These are phyloP conservation scores for Inonotus obliquus DNA, from an alignment of 1,284 basidiomycete species.

Conservation along the genomic window DNA sequence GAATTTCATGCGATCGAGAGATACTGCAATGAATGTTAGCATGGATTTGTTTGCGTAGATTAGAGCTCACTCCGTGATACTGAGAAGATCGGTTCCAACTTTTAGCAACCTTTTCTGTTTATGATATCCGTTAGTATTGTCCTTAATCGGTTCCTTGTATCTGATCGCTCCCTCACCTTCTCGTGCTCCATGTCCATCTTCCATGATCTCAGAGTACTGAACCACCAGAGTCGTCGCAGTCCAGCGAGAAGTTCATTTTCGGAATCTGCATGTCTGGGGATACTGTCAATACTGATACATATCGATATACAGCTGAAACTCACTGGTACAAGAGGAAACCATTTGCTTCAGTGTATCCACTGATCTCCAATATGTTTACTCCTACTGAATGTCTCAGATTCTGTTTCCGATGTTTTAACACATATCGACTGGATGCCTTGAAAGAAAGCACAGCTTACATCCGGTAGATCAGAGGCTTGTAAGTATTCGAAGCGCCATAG, in stretches of 20 bases:
- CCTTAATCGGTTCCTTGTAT: background rate
- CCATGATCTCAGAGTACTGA: slow-evolving; percentile 9
- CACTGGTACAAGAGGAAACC: background rate
- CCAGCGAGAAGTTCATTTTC: slow-evolving; percentile 3
- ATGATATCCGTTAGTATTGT: background rate
- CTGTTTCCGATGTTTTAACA: background rate
- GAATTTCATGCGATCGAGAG: background rate
- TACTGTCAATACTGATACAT: background rate
- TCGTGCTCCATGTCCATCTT: slow-evolving; percentile 1
- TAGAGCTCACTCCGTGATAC: background rate
- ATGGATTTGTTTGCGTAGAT: background rate
- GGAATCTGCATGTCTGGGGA: background rate
- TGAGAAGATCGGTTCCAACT: background rate
- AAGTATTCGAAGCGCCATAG: slow-evolving; percentile 9
- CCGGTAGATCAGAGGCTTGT: background rate
- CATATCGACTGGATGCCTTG: background rate
- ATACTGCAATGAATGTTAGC: background rate
- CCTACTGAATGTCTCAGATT: background rate
- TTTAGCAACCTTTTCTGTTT: background rate
- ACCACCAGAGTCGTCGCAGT: slow-evolving; percentile 10
- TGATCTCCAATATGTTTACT: slow-evolving; percentile 5
- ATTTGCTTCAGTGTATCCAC: slow-evolving; percentile 1
- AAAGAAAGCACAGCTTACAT: background rate
- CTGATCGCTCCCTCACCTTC: background rate
- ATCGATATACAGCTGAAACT: background rate